A percentile compares a stretch with the other conserved stretches of the same genome.
Evolutionary conservation across 306 rosid species (phyloP).

Genomic region (Cucumis cinereus): DNA sequence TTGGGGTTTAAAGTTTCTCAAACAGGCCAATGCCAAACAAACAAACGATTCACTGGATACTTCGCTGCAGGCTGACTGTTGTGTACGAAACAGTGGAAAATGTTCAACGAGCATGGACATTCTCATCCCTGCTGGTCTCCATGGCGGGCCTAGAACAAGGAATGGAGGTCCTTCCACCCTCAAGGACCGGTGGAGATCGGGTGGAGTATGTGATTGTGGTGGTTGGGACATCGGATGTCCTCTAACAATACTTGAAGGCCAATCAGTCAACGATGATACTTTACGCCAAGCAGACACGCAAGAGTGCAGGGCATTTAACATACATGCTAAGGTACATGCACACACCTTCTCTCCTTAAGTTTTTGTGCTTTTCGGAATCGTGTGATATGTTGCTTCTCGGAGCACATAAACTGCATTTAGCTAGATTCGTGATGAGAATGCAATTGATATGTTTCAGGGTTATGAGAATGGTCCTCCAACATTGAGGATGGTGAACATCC

Average conservation of each 20-base stretch:
- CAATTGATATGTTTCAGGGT: conserved; percentile 22
- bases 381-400: not conserved
- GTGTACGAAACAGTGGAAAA: conserved; percentile 25
- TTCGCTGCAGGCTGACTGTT: conserved; percentile 24
- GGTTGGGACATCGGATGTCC: conserved; percentile 99
- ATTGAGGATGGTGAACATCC: conserved; percentile 78
- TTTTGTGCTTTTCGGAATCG: not conserved
- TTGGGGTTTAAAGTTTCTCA: conserved; percentile 92
- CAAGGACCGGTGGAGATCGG: conserved; percentile 81
- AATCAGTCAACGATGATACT: conserved; percentile 25
- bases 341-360: not conserved
- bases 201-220: conserved; percentile 86
- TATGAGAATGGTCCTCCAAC: conserved; percentile 29
- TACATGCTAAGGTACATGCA: conserved; percentile 44
- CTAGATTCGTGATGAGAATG: not conserved
- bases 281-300: conserved; percentile 24
- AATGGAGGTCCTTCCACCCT: conserved; percentile 77
- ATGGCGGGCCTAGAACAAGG: conserved; percentile 76
- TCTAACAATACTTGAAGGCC: conserved; percentile 51
- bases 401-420: not conserved
- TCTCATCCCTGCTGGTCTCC: conserved; percentile 80
- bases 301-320: conserved; percentile 52
- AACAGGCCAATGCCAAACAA: conserved; percentile 41
- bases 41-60: conserved; percentile 6
- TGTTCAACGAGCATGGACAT: conserved; percentile 58